Evolutionary conservation across 768 basidiomycete genomes (phyloP), one percentile per base, ranked within the genome.

Genomic region (Mycena rebaudengoi): DNA sequence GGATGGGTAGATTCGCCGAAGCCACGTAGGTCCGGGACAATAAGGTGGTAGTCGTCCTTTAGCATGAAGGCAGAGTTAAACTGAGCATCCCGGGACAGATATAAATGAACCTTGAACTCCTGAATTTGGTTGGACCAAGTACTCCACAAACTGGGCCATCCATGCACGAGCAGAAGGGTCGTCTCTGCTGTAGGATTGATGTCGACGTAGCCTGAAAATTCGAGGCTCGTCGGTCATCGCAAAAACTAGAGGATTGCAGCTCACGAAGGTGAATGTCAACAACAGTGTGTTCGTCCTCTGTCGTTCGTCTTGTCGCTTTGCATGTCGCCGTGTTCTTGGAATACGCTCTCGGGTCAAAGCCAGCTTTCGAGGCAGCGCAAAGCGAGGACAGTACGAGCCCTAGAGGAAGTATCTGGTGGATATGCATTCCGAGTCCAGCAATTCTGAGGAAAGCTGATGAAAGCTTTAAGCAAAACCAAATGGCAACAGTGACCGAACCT

Each of bases 111-210:
- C 78, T 88, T 74, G 72, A 92, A 88, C 62, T 86, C 83, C 51
- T 85, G 76, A 18, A 93, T 91, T 70, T 93, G 91, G 30, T 83
- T 83, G 33, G 87, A 82, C 91, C 91, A 93, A 20, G 83, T 85
- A 55, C 86, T 88, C 91, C 91, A 93, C 4, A 92, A 73, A 65
- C 87, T 83, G 0, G 91, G 91, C 91, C 91, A 93, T 4, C 91
- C 91, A 68, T 93, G 91, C 0, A 92, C 86, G 82, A 93, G 82
- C 29, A 93, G 48, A 3, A 92, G 75, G 0, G 87, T 85, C 14
- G 74, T 79, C 26, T 82, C 73, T 4, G 85, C 85, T 0, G 60
- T 64, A 11, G 87, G 81, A 64, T 91, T 91, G 61, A 91, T 70
- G 39, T 92, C 83, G 23, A 87, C 83, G 69, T 91, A 92, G 64